A percentile compares a stretch with the other conserved stretches of the same genome.
Evolutionary conservation across 2,329 filamentous ascomycete genomes (phyloP).

Genomic region (Aspergillus nomiae): DNA sequence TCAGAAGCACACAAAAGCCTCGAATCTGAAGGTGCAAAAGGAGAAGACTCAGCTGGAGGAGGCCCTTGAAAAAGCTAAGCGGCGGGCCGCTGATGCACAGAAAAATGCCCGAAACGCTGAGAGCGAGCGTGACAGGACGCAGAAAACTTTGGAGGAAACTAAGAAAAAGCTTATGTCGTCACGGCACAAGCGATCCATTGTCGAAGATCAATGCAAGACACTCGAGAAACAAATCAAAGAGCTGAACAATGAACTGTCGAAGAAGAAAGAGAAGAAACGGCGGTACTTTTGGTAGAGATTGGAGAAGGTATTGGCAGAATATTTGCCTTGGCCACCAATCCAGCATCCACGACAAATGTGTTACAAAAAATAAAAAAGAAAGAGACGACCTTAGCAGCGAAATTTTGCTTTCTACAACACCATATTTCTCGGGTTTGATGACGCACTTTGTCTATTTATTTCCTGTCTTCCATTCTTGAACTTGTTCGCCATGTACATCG

Average conservation of each 20-base stretch:
- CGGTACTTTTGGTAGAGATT: slow-evolving; percentile 10
- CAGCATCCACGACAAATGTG: neutral
- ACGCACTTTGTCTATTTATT: neutral
- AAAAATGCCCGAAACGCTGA: neutral
- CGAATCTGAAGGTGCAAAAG: neutral
- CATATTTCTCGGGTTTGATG: neutral
- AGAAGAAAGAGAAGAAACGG: slow-evolving; percentile 4
- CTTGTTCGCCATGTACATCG: neutral
- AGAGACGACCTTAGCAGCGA: neutral
- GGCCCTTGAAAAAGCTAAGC: neutral
- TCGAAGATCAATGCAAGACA: neutral
- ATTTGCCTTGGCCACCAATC: neutral
- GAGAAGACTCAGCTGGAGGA: neutral
- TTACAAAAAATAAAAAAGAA: neutral
- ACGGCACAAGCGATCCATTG: neutral
- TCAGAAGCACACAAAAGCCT: neutral
- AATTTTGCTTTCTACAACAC: neutral
- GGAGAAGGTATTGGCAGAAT: neutral
- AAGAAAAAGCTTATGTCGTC: neutral
- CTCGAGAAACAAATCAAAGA: slow-evolving; percentile 1
- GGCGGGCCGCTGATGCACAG: neutral
- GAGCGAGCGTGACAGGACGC: neutral
- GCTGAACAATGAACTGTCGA: neutral
- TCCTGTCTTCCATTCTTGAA: neutral
- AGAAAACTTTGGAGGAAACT: neutral